Conservation (phyloP, 305 asterid genomes). For the Coffea humblotiana region DNA sequence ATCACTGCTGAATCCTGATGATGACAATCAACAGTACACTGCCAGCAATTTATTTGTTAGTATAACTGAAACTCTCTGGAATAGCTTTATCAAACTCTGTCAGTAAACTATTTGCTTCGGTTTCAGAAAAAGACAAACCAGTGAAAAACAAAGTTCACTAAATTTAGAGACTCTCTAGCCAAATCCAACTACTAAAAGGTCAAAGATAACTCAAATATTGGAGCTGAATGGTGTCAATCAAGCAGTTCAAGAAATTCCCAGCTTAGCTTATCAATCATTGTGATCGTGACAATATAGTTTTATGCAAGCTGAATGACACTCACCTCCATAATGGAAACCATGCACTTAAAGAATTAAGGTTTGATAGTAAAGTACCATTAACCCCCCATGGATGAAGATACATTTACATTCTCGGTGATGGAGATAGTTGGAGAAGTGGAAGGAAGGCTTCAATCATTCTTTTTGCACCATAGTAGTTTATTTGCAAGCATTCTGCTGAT, state of each 20-base stretch:
- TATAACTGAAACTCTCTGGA: too few relatives aligned
- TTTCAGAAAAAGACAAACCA: too few relatives aligned
- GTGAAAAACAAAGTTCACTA: too few relatives aligned
- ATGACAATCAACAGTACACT: too few relatives aligned
- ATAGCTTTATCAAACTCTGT: too few relatives aligned
- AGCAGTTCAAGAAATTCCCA: neutral
- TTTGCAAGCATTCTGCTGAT: conserved; percentile 35
- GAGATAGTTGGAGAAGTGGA: conserved; percentile 46
- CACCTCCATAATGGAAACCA: neutral
- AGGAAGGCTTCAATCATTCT: conserved; percentile 6
- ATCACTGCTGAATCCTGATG: too few relatives aligned
- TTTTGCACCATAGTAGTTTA: conserved; percentile 4
- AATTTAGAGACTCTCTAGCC: too few relatives aligned
- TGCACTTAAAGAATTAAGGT: neutral
- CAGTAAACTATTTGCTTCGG: too few relatives aligned
- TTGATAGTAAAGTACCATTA: conserved; percentile 27
- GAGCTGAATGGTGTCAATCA: neutral
- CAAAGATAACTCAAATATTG: too few relatives aligned
- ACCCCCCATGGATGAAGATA: conserved; percentile 38
- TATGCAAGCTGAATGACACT: neutral
- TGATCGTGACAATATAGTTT: neutral
- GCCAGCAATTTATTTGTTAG: too few relatives aligned
- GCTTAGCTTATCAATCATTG: neutral
- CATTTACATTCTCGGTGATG: conserved; percentile 56
- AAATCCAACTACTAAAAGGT: too few relatives aligned